Base-by-base conservation (phyloP, 306 rosid genomes). In the Canavalia ensiformis region DNA sequence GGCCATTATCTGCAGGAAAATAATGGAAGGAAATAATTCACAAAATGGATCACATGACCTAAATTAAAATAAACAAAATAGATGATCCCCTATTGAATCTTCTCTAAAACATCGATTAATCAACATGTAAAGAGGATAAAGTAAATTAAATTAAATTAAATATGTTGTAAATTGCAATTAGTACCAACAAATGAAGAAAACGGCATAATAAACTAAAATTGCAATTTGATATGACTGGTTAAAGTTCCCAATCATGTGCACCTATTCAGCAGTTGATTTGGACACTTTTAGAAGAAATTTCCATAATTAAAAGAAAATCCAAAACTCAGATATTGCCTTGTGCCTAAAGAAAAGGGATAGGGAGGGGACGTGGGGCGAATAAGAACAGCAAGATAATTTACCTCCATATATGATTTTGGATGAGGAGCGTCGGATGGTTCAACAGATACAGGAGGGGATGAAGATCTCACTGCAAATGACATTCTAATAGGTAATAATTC, bases 341-440 rank as follows among this genome's bases (percentile, higher is more conserved):
- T 51, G 51, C 49, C 70, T 2, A 25, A 13, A 45, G 34, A 62
- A 62, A 37, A 4, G 41, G 41, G 68, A 10, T 11, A 8, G 2
- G 18, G 8, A 39, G 70, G 2, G 55, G 7, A 25, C 6, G n/a
- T 39, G 70, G 5, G 55, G 11, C 18, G 31, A 13, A 13, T 6
- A 60, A 56, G 47, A 60, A 41, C 31, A 64, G 11, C 4, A 35
- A 54, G 75, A 52, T 41, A 34, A 83, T 78, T 80, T 85, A 86
- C 97, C 77, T 94, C 98, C 97, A 87, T 89, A 73, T 89, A 94
- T 79, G 97, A 92, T 80, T 94, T 89, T 41, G 97, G 87, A 79
- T 91, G 95, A 44, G 94, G 97, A 74, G 95, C 94, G 54, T 80
- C 55, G 65, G 91, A 81, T 73, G 90, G 91, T 84, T 86, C 94